phyloP scores from a whole-genome alignment of 2,329 filamentous ascomycete genomes.

The Paramyrothecium roridum region DNA sequence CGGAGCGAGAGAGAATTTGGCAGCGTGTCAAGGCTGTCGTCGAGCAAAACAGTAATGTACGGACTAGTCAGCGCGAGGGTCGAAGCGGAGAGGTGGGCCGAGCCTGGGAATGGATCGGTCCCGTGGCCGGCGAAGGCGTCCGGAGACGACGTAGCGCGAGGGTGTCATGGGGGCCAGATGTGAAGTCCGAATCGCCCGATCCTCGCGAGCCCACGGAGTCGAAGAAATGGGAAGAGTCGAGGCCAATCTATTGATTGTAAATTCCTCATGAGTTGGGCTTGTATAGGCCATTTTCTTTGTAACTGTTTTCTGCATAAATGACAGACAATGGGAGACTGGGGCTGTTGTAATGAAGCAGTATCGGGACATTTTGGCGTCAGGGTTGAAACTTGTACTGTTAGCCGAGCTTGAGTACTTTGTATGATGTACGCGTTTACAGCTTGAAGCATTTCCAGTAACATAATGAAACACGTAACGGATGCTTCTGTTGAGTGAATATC shows the following conservation, averaged over 20 bases:
- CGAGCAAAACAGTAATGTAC: slow-evolving; percentile 90
- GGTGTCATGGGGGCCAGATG: slow-evolving; percentile 42
- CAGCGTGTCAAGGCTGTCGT: slow-evolving; percentile 77
- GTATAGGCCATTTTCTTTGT: not conserved
- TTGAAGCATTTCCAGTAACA: no score
- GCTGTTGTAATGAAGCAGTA: not conserved
- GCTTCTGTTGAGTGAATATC: no score
- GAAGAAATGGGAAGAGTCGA: slow-evolving; percentile 39
- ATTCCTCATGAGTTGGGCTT: not conserved
- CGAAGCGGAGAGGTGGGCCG: slow-evolving; percentile 62
- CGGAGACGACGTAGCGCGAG: slow-evolving; percentile 49
- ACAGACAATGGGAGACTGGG: slow-evolving; percentile 4
- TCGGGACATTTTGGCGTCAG: not conserved
- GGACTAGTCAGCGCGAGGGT: slow-evolving; percentile 68
- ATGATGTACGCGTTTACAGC: no score
- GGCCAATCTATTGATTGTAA: slow-evolving; percentile 35
- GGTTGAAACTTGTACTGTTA: not conserved
- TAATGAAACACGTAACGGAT: no score
- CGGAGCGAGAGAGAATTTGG: slow-evolving; percentile 80
- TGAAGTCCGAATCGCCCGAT: slow-evolving; percentile 31
- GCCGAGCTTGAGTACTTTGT: not conserved
- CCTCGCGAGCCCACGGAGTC: slow-evolving; percentile 16
- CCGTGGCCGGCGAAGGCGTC: slow-evolving; percentile 41
- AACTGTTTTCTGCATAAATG: slow-evolving; percentile 6
- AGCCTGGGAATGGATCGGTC: slow-evolving; percentile 70